Evolutionary conservation across 2,329 filamentous ascomycete species (phyloP), one percentile per base, ranked within the genome.

Genomic region (Akanthomyces uredinophilus): DNA sequence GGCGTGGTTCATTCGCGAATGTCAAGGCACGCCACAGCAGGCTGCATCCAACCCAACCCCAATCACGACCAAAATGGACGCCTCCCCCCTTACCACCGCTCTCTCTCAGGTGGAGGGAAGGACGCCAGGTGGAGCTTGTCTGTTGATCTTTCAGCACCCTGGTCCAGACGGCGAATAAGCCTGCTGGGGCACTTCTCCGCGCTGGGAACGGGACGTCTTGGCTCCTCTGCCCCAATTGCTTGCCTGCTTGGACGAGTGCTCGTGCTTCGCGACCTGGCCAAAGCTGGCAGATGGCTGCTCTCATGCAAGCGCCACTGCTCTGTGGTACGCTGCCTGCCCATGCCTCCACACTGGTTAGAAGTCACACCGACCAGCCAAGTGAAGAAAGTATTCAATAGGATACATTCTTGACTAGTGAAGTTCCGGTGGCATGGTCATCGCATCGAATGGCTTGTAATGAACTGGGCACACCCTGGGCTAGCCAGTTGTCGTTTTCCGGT

Each of bases 1-100:
- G 46, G 46, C 47, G 37, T 60, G 58, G 58, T 60, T 60, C 58
- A 60, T 60, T 60, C 18, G n/a, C 8, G 5, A 50, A 52, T 18
- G 47, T 44, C 47, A 60, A 37, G 22, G 49, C 7, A 37, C 58
- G 58, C 58, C 58, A 60, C 58, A 46, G 29, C 39, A 52, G 49
- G 57, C 57, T 52, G 39, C 57, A 59, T 20, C 32, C 32, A 41
- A 50, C 13, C 46, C 20, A 50, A 27, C 35, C 35, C 56, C 44
- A 51, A 50, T 32, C 35, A 41, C 6, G 46, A 32, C 56, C 55
- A 41, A 41, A 32, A 52, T 32, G 57, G 35, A 44, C 22, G 16
- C n/a, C 39, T 35, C 39, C 39, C n/a, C 44, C 35, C 24, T n/a
- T 13, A 53, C 41, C 58, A 53, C 39, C 39, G 46, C 47, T 59